Base-by-base conservation (phyloP, 257 asterid genomes). In the Plantago major region DNA sequence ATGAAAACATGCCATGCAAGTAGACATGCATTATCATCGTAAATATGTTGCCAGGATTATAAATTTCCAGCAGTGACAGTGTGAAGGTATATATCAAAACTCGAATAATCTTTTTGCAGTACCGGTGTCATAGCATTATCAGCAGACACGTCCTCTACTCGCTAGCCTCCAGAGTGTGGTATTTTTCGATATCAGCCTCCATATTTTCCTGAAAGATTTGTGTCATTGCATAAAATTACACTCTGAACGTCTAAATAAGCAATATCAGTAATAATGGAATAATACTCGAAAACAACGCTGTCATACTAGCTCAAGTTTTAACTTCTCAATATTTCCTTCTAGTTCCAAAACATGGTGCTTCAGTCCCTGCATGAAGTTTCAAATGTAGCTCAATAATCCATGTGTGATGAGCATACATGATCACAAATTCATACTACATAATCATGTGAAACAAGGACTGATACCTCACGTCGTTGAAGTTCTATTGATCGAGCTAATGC, bases 401-500 rank as follows among this genome's bases (percentile, higher is more conserved):
- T 33, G 18, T 42, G 49, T 38, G 55, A 50, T 49, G 14, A 30
- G 17, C 4, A 46, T 7, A 55, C 3, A 1, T 12, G 47, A 16
- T 40, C 33, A 2, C 10, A 15, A 16, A 38, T 45, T 33, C 37
- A 18, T 37, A 57, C 40, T 33, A 1, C 40, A 33, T 33, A 33
- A 33, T 33, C 40, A 4, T 33, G 40, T 38, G 44, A 19, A 58
- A 49, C 64, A 14, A 48, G 43, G 45, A 67, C 6, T 33, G 40
- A 66, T 73, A 86, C 99, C 95, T 86, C 97, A 9, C 95, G 88
- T 60, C 96, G 73, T 78, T 92, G 99, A 68, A 92, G 97, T 75
- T 89, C 99, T 62, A 86, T 71, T 30, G 99, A 78, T 42, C 95
- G 90, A 55, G 93, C 93, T 66, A 92, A 84, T 14, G 99, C 99